Percentiles rank a stretch among this genome's conserved stretches.
Evolutionary conservation across 192 early-diverging fungal species (phyloP).

Genomic region (Jimgerdemannia flammicorona): DNA sequence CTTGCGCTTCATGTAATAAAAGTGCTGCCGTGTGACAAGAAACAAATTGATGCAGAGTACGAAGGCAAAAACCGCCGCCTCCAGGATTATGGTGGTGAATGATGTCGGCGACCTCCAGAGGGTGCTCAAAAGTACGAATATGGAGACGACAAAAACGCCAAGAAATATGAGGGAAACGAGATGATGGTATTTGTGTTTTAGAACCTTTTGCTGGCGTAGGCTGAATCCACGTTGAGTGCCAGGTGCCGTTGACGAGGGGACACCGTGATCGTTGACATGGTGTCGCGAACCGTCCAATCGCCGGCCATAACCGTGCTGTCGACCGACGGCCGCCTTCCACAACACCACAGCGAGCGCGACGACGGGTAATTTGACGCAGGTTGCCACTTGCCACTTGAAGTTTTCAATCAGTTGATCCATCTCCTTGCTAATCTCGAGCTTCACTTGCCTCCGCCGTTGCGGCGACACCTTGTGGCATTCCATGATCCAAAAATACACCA

Average conservation of each 20-base stretch:
- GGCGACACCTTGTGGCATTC: slow-evolving; percentile 31
- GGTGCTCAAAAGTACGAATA: slow-evolving; percentile 25
- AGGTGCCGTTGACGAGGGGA: background rate
- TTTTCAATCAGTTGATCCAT: slow-evolving; percentile 33
- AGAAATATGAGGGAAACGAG: slow-evolving; percentile 29
- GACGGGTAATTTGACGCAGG: slow-evolving; percentile 24
- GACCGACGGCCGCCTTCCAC: slow-evolving; percentile 4
- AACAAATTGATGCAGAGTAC: slow-evolving; percentile 37
- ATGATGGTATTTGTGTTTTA: slow-evolving; percentile 22
- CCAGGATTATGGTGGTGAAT: slow-evolving; percentile 9
- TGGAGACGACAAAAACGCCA: slow-evolving; percentile 11
- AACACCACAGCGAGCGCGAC: slow-evolving; percentile 18
- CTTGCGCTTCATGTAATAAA: slow-evolving; percentile 27
- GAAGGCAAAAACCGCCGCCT: slow-evolving; percentile 23
- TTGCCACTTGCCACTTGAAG: slow-evolving; percentile 21
- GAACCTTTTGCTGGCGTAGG: slow-evolving; percentile 21
- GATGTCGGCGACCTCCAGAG: slow-evolving; percentile 7
- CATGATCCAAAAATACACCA: slow-evolving; percentile 36
- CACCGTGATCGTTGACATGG: background rate
- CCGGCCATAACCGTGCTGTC: background rate
- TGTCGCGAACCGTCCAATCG: background rate
- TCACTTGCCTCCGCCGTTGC: slow-evolving; percentile 23
- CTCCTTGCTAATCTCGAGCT: slow-evolving; percentile 25
- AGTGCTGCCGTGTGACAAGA: slow-evolving; percentile 27
- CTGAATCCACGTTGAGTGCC: slow-evolving; percentile 8